A percentile compares a stretch with the other conserved stretches of the same genome.
phyloP scores from a whole-genome alignment of 495 filamentous ascomycete species.

The Trichoderma reesei region DNA sequence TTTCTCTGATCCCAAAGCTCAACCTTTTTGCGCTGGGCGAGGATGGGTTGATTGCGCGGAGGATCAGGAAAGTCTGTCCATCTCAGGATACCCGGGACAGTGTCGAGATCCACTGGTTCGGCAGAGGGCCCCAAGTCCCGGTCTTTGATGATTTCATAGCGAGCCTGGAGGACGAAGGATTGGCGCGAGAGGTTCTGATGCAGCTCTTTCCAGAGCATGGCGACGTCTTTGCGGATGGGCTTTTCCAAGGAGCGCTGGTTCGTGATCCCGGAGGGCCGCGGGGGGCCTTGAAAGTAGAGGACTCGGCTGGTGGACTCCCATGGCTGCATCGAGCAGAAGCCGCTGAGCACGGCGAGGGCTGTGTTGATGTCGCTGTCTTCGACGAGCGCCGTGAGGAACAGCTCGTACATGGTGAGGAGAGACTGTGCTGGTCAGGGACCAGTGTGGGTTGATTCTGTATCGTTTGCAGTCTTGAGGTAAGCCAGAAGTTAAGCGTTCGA shows the following conservation, averaged over 20 bases:
- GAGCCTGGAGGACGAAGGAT: constrained; percentile 30
- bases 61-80: constrained; percentile 39
- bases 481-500: no score
- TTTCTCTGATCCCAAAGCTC: constrained; percentile 24
- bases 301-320: constrained; percentile 16
- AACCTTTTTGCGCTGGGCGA: constrained; percentile 33
- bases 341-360: constrained; percentile 30
- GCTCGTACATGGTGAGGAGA: constrained; percentile 27
- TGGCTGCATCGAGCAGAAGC: constrained; percentile 31
- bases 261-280: constrained; percentile 8
- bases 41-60: constrained; percentile 18
- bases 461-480: not conserved
- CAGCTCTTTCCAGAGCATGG: constrained; percentile 30
- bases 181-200: constrained; percentile 29
- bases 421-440: not conserved
- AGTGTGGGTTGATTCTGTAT: not conserved
- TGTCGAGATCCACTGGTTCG: constrained; percentile 15
- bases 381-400: constrained; percentile 32
- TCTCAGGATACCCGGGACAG: constrained; percentile 21
- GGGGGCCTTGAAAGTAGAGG: constrained; percentile 22
- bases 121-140: constrained; percentile 21
- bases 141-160: constrained; percentile 29
- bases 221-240: constrained; percentile 17
- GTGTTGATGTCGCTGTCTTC: constrained; percentile 22
- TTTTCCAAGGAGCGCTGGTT: constrained; percentile 15